Evolutionary conservation across 179 eudicot species (phyloP).

Genomic region (Actinidia polygama): DNA sequence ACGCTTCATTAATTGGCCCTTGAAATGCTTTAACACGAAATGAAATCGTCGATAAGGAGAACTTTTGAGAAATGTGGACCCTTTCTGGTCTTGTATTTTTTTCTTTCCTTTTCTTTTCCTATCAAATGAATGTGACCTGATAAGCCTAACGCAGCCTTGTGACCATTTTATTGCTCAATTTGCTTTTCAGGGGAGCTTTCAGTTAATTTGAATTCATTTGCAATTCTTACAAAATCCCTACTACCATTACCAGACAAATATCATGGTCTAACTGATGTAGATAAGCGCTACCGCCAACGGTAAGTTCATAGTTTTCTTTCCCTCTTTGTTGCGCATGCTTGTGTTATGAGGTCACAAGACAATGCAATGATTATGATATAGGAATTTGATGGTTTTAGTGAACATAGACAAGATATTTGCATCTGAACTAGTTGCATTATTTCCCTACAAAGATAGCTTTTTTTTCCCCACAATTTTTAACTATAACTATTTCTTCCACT

Average conservation of each 20-base stretch:
- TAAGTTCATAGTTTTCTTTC: conserved; percentile 28
- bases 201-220: conserved; percentile 67
- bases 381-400: conserved; percentile 1
- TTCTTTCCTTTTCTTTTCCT: neutral
- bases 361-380: neutral
- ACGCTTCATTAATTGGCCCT: conserved; percentile 4
- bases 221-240: conserved; percentile 86
- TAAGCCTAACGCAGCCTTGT: neutral
- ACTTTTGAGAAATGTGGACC: conserved; percentile 11
- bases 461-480: neutral
- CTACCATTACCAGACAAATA: conserved; percentile 98
- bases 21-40: conserved; percentile 6
- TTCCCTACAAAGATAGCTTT: neutral
- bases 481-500: neutral
- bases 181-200: conserved; percentile 85
- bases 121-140: neutral
- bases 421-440: conserved; percentile 6
- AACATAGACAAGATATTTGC: conserved; percentile 11
- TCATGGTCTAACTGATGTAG: conserved; percentile 94
- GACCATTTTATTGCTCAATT: conserved; percentile 9
- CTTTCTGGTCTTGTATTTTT: neutral
- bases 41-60: neutral
- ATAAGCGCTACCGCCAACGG: conserved; percentile 96
- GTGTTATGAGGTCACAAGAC: neutral
- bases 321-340: neutral